Evolutionary conservation across 495 filamentous ascomycete genomes (phyloP).

Genomic region (Penicillium nucicola): DNA sequence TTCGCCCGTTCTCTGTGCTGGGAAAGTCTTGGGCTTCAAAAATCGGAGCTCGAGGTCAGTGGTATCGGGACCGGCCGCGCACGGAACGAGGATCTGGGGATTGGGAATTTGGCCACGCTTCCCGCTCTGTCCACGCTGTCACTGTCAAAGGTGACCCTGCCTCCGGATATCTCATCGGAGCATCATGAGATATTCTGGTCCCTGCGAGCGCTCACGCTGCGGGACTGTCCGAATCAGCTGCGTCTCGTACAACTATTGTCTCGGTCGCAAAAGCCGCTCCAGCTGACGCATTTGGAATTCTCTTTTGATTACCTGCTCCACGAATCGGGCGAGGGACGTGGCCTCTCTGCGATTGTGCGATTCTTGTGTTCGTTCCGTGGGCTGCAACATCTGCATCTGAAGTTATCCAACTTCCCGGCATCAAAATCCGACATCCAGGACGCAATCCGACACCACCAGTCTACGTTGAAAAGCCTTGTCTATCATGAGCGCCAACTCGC

Average conservation of each 20-base stretch:
- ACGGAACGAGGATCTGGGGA: too few species aligned
- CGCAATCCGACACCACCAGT: background rate
- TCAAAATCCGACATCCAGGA: background rate
- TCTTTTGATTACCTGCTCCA: background rate
- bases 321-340: too few species aligned
- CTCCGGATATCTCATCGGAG: too few species aligned
- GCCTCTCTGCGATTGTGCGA: too few species aligned
- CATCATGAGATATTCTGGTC: background rate
- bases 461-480: slow-evolving; percentile 5
- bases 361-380: background rate
- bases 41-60: background rate
- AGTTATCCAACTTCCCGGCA: slow-evolving; percentile 1
- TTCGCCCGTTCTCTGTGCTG: background rate
- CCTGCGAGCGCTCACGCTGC: background rate
- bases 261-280: background rate
- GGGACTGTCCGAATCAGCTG: background rate
- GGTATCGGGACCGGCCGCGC: too few species aligned
- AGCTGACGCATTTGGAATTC: background rate
- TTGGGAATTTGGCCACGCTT: too few species aligned
- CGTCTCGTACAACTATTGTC: background rate
- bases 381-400: slow-evolving; percentile 1
- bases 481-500: slow-evolving; percentile 10
- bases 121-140: too few species aligned
- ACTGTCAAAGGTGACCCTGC: too few species aligned
- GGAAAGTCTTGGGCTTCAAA: too few species aligned